Percentiles rank a stretch among this genome's conserved stretches.
phyloP scores from a whole-genome alignment of 192 early-diverging fungal genomes.

The Linnemannia zychae region DNA sequence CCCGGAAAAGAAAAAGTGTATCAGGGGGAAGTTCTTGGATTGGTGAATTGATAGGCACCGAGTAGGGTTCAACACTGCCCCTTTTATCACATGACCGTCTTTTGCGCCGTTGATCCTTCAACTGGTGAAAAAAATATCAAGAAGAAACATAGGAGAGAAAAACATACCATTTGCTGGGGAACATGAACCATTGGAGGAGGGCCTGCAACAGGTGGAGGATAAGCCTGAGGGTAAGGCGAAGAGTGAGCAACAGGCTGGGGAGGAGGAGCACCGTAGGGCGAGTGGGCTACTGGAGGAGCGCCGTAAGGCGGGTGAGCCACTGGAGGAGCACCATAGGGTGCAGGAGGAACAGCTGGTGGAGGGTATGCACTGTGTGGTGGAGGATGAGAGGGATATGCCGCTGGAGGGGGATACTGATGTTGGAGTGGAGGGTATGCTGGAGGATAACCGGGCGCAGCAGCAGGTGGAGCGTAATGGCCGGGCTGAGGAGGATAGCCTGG shows the following conservation, averaged over 20 bases:
- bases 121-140: background rate
- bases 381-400: conserved; percentile 10
- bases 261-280: conserved; percentile 12
- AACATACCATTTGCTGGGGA: conserved; percentile 43
- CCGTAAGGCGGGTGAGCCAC: conserved; percentile 20
- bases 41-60: background rate
- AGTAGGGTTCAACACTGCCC: background rate
- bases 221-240: background rate
- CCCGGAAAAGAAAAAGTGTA: background rate
- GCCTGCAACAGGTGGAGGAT: background rate
- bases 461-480: conserved; percentile 5
- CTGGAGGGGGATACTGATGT: conserved; percentile 24
- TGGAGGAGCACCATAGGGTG: conserved; percentile 31
- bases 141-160: conserved; percentile 29
- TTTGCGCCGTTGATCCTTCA: background rate
- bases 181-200: background rate
- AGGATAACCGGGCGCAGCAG: conserved; percentile 4
- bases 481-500: conserved; percentile 17
- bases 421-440: conserved; percentile 8
- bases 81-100: background rate
- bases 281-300: background rate
- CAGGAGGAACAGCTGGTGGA: conserved; percentile 10
- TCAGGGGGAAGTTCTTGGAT: background rate
- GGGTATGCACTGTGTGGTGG: conserved; percentile 6
- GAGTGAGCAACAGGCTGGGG: background rate